Evolutionary conservation across 2,329 filamentous ascomycete genomes (phyloP).

Genomic region (Botryotinia globosa): DNA sequence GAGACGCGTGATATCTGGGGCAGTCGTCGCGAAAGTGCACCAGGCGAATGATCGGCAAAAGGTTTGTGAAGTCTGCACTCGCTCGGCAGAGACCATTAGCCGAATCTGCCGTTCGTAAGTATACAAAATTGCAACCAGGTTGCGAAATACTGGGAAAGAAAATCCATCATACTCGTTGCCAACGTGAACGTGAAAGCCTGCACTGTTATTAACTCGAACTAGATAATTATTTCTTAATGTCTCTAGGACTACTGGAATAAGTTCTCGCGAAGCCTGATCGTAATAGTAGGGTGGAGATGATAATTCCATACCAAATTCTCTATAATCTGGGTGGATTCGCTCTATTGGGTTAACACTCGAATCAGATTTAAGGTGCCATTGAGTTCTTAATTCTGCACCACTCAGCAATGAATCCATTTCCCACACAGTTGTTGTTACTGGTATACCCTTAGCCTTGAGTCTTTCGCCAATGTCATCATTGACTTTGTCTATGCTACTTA

Average conservation of each 20-base stretch:
- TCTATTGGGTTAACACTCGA: background rate
- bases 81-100: background rate
- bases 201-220: conserved; percentile 29
- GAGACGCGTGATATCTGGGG: background rate
- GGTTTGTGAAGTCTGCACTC: background rate
- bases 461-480: background rate
- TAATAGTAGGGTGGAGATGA: conserved; percentile 15
- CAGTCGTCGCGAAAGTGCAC: background rate
- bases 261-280: background rate
- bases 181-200: conserved; percentile 39
- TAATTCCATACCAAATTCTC: conserved; percentile 5
- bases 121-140: conserved; percentile 33
- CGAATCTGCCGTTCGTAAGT: conserved; percentile 34
- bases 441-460: background rate
- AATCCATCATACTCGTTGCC: conserved; percentile 33
- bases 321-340: background rate
- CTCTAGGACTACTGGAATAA: conserved; percentile 18
- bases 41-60: background rate
- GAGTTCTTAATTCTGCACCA: background rate
- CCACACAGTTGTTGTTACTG: background rate
- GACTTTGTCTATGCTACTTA: background rate
- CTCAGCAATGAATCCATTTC: background rate
- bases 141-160: conserved; percentile 31
- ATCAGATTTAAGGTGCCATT: background rate
- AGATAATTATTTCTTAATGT: conserved; percentile 25